These are phyloP conservation scores for Xylaria intraflava DNA, from an alignment of 495 filamentous ascomycete genomes.

Conservation along the genomic window DNA sequence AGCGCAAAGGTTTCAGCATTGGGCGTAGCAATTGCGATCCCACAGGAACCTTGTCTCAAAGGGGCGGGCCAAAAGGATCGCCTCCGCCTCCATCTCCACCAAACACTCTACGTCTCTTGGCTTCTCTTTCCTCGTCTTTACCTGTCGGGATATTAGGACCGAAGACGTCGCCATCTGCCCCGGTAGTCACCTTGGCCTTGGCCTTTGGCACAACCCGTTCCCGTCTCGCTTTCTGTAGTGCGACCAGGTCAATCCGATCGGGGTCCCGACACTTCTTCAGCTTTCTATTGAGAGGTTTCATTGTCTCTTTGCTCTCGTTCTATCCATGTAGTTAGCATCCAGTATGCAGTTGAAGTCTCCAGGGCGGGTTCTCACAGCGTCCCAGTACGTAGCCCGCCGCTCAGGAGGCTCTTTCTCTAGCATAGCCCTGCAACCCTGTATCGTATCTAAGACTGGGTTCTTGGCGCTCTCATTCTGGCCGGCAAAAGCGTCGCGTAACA, in stretches of 20 bases:
- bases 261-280: conserved; percentile 74
- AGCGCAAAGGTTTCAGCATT: background rate
- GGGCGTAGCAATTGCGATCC: background rate
- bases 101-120: conserved; percentile 56
- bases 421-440: conserved; percentile 47
- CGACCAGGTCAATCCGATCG: conserved; percentile 54
- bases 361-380: conserved; percentile 25
- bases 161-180: conserved; percentile 39
- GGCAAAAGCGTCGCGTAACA: conserved; percentile 64
- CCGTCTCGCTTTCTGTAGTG: conserved; percentile 45
- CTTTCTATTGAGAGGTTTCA: conserved; percentile 61
- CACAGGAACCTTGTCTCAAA: conserved; percentile 13
- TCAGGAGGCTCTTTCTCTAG: conserved; percentile 42
- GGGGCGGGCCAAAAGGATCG: conserved; percentile 50
- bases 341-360: background rate
- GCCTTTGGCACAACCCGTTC: conserved; percentile 39
- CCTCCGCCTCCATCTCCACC: conserved; percentile 50
- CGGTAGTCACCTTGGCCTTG: conserved; percentile 33
- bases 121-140: conserved; percentile 26
- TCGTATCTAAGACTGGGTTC: conserved; percentile 41
- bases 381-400: conserved; percentile 36
- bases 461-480: conserved; percentile 27
- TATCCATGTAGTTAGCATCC: conserved; percentile 8
- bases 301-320: conserved; percentile 32
- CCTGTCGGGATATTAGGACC: conserved; percentile 15